Evolutionary conservation across 176 grass and related monocot species (phyloP).

Genomic region (Ananas comosus): DNA sequence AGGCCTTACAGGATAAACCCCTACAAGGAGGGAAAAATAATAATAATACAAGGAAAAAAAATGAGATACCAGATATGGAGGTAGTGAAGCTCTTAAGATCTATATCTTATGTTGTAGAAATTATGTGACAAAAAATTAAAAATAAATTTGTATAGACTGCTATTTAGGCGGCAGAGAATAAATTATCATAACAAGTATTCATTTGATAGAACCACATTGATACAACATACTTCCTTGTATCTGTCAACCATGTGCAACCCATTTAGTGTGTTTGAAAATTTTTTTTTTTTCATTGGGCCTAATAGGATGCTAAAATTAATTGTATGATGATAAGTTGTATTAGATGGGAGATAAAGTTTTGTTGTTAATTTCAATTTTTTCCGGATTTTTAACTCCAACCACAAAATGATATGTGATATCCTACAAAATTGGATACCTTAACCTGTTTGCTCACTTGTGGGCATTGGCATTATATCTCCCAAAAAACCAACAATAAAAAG

Average conservation of each 20-base stretch:
- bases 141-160: too few species aligned
- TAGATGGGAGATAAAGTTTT: not conserved
- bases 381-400: not conserved
- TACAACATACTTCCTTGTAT: not conserved
- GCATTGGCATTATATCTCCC: too few species aligned
- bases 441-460: not conserved
- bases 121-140: too few species aligned
- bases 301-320: not conserved
- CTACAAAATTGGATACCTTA: not conserved
- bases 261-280: not conserved
- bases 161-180: not conserved
- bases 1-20: slow-evolving; percentile 82
- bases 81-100: too few species aligned
- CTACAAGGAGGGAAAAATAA: not conserved
- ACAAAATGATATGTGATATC: not conserved
- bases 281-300: not conserved
- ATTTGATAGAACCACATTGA: not conserved
- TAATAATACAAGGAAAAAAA: not conserved
- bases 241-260: not conserved
- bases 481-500: too few species aligned
- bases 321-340: not conserved
- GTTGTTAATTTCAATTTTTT: not conserved
- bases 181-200: not conserved
- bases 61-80: not conserved
- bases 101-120: too few species aligned